Evolutionary conservation across 1,139 yeast genomes (phyloP).

Genomic region (Yamadazyma atmosphaerica): DNA sequence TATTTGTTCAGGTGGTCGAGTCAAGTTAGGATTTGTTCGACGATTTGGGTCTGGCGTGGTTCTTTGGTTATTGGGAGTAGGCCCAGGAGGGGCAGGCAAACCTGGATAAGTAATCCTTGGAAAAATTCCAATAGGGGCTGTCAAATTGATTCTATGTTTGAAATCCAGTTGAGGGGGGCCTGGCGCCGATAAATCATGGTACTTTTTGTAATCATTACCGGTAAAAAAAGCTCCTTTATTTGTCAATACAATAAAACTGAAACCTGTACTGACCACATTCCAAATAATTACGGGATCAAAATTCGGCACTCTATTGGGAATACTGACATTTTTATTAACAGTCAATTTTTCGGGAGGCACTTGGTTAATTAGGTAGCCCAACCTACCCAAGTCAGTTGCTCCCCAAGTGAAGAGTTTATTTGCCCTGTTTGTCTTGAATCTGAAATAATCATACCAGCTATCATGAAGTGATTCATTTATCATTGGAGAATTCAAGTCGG

Average conservation of each 20-base stretch:
- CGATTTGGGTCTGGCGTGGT: slow-evolving; percentile 1
- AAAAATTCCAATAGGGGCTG: slow-evolving; percentile 7
- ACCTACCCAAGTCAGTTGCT: slow-evolving; percentile 48
- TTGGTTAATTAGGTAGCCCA: slow-evolving; percentile 49
- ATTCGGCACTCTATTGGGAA: slow-evolving; percentile 39
- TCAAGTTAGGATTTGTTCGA: slow-evolving; percentile 20
- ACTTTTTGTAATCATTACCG: slow-evolving; percentile 49
- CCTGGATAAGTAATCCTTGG: slow-evolving; percentile 6
- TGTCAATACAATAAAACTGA: slow-evolving; percentile 60
- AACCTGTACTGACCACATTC: slow-evolving; percentile 68
- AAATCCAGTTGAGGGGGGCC: slow-evolving; percentile 18
- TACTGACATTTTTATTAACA: slow-evolving; percentile 31
- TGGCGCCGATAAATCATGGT: slow-evolving; percentile 17
- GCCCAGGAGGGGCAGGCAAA: slow-evolving; percentile 1
- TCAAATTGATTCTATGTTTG: slow-evolving; percentile 1
- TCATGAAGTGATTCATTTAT: slow-evolving; percentile 17
- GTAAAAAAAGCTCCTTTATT: slow-evolving; percentile 56
- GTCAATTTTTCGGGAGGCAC: slow-evolving; percentile 30
- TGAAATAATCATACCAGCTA: slow-evolving; percentile 55
- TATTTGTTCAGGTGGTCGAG: slow-evolving; percentile 22
- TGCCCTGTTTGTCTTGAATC: slow-evolving; percentile 35
- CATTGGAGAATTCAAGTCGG: slow-evolving; percentile 1
- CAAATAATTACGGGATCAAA: slow-evolving; percentile 41
- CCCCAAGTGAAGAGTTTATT: slow-evolving; percentile 69
- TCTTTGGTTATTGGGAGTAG: background rate